Percentiles rank a stretch among this genome's conserved stretches.
Conservation (phyloP, 2,329 filamentous ascomycete genomes). For the Aureobasidium sp. region DNA sequence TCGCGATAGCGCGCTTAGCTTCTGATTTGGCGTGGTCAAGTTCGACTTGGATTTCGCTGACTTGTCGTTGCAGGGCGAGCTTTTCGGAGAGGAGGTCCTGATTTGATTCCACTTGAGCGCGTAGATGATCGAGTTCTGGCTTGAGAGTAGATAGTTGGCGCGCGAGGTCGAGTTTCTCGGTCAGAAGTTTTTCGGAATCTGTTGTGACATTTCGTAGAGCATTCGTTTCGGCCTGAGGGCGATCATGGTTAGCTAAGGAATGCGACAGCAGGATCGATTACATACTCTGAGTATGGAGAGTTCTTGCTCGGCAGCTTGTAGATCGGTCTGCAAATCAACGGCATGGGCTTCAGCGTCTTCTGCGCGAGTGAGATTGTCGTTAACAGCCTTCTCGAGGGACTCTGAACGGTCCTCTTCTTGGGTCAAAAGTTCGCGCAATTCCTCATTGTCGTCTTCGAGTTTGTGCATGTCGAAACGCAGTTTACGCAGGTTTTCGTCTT, state of each 20-base stretch:
- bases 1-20: conserved; percentile 47
- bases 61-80: conserved; percentile 66
- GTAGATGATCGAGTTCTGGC: conserved; percentile 55
- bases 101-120: conserved; percentile 50
- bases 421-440: conserved; percentile 55
- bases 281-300: conserved; percentile 47
- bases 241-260: neutral
- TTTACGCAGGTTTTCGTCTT: conserved; percentile 66
- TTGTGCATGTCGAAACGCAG: conserved; percentile 61
- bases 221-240: conserved; percentile 58
- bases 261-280: neutral
- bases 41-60: conserved; percentile 69
- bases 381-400: conserved; percentile 41
- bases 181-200: conserved; percentile 62
- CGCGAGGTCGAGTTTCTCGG: conserved; percentile 54
- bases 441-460: conserved; percentile 66
- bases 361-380: conserved; percentile 38
- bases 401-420: conserved; percentile 54
- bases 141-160: conserved; percentile 51
- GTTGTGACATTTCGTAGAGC: conserved; percentile 58
- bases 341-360: conserved; percentile 38
- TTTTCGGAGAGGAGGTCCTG: conserved; percentile 70
- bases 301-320: conserved; percentile 45
- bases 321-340: conserved; percentile 41
- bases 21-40: conserved; percentile 74